These are phyloP conservation scores for Naganishia sp. DNA, from an alignment of 1,284 basidiomycete species.

Conservation along the genomic window DNA sequence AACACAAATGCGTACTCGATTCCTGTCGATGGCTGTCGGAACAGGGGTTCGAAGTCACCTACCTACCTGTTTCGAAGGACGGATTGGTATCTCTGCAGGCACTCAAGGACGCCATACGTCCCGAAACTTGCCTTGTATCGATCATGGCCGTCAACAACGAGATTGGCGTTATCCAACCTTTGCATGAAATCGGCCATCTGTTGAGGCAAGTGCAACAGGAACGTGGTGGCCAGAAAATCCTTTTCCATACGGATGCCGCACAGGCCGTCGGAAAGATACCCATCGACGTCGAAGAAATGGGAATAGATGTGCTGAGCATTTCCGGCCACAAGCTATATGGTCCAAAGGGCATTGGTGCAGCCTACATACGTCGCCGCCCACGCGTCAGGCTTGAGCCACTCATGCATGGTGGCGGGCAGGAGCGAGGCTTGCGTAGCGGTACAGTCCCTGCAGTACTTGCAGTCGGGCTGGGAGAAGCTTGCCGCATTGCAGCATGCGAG, in stretches of 20 bases:
- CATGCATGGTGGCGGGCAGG: conserved; percentile 94
- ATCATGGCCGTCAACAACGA: conserved; percentile 99
- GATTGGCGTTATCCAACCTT: conserved; percentile 96
- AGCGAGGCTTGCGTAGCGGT: conserved; percentile 90
- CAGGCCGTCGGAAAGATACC: conserved; percentile 92
- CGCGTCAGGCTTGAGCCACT: conserved; percentile 94
- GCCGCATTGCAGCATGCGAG: conserved; percentile 85
- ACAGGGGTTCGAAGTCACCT: conserved; percentile 97
- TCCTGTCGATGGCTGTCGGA: conserved; percentile 93
- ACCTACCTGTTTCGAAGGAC: conserved; percentile 86
- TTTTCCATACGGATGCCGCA: conserved; percentile 97
- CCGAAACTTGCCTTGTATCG: conserved; percentile 82
- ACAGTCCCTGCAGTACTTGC: conserved; percentile 87
- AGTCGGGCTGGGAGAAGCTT: conserved; percentile 94
- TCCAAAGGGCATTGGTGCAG: conserved; percentile 93
- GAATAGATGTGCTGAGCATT: conserved; percentile 93
- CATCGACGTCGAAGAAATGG: conserved; percentile 91
- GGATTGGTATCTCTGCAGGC: conserved; percentile 77
- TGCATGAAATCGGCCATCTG: conserved; percentile 90
- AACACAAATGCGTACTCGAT: conserved; percentile 99
- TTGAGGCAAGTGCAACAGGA: conserved; percentile 57
- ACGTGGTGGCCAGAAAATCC: conserved; percentile 76
- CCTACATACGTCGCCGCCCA: conserved; percentile 89
- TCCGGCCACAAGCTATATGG: conserved; percentile 98
- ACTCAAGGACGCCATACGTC: conserved; percentile 78